phyloP scores from a whole-genome alignment of 768 basidiomycete genomes.

The Calocera cornea region DNA sequence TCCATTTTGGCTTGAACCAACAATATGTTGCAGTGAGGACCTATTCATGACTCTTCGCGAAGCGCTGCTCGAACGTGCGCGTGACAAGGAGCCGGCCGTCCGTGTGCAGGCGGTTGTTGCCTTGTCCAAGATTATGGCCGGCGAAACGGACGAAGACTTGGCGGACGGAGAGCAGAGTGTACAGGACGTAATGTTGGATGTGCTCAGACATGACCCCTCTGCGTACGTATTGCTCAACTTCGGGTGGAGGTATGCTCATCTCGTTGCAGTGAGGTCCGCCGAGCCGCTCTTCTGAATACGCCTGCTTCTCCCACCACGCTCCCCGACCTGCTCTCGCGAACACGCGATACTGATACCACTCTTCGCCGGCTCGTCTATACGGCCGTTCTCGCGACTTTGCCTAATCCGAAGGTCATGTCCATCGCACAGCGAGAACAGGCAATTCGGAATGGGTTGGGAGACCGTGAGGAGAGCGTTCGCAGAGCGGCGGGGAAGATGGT shows the following conservation, averaged over 20 bases:
- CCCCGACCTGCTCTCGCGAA: constrained; percentile 54
- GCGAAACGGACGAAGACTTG: constrained; percentile 49
- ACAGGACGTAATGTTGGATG: constrained; percentile 49
- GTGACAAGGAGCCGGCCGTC: constrained; percentile 66
- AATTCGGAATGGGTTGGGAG: constrained; percentile 70
- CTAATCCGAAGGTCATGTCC: constrained; percentile 51
- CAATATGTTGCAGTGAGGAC: constrained; percentile 45
- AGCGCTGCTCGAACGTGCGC: constrained; percentile 53
- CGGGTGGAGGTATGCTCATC: neutral
- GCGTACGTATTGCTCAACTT: constrained; percentile 37
- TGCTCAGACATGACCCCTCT: constrained; percentile 57
- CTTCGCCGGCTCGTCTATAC: constrained; percentile 65
- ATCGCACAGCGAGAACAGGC: constrained; percentile 65
- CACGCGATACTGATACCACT: constrained; percentile 61
- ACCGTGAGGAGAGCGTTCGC: constrained; percentile 63
- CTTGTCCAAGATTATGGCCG: constrained; percentile 58
- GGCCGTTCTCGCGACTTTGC: constrained; percentile 43
- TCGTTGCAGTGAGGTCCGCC: constrained; percentile 66
- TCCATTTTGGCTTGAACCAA: neutral
- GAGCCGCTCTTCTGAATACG: constrained; percentile 59
- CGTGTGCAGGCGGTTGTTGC: constrained; percentile 70
- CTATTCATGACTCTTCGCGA: constrained; percentile 49
- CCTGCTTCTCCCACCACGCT: constrained; percentile 44
- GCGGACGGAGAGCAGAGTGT: constrained; percentile 35
- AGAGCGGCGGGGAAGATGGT: constrained; percentile 60